Base-by-base conservation (phyloP, 257 asterid genomes). In the Jacaranda mimosifolia region DNA sequence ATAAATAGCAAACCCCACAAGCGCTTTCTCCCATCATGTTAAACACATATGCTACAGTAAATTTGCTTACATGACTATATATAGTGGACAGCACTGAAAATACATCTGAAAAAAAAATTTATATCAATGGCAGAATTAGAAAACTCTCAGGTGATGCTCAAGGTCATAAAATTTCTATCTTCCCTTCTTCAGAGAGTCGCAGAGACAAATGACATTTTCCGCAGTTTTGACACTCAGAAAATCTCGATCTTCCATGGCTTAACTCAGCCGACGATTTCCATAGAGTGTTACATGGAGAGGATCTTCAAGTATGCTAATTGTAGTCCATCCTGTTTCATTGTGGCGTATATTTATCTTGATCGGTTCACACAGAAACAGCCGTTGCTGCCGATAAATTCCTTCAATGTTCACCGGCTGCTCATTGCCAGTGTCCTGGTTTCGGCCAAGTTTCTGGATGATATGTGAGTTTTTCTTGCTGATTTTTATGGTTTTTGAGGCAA, bases 401-500 rank as follows among this genome's bases (percentile, higher is more conserved):
- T 89, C 87, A 92, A 84, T 74, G 91, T 89, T 26, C 97, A 92
- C 78, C 93, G 97, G 0, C 79, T 90, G 53, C 87, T 92, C 77
- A 90, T 92, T 42, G 74, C 97, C 6, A 87, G 94, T 67, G 89
- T 92, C 43, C 52, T 92, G 80, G 81, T 86, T 62, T 85, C 97
- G 72, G 94, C 89, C 0, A 92, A 92, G 83, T 92, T 92, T 82
- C 83, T 92, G 95, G 97, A 92, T 82, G 97, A 92, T 62, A 80
- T 84, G 97, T 92, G 63, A 90, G 95, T 83, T 73, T 72, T 7
- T 26, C 4, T 64, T 9, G 8, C 4, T 7, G 19, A 39, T 42
- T 72, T 32, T 39, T 56, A 13, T 19, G 46, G 38, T 8, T 11
- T 72, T 72, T 18, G n/a, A 11, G 40, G 17, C 21, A 18, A 40